These are phyloP conservation scores for Populus nigra DNA, from an alignment of 345 rosid species.

Conservation along the genomic window DNA sequence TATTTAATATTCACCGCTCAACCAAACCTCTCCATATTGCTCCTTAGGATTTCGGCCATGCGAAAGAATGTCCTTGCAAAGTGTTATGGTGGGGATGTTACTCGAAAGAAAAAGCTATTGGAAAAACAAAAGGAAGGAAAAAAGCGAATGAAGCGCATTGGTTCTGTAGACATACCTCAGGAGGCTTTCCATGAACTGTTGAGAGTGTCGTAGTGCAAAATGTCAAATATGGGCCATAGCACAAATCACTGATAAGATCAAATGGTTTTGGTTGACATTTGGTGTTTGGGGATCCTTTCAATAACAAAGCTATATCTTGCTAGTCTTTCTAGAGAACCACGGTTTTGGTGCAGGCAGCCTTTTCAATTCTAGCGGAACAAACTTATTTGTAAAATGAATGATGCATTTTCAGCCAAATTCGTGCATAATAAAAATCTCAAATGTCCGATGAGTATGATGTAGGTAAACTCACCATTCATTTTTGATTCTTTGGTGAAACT, in stretches of 20 bases:
- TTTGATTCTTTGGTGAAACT: no score
- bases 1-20: background rate
- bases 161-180: conserved; percentile 97
- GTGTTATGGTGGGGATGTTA: conserved; percentile 95
- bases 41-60: conserved; percentile 74
- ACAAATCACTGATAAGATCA: conserved; percentile 9
- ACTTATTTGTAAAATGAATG: no score
- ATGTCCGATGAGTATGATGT: no score
- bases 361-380: no score
- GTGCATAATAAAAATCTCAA: no score
- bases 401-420: no score
- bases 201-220: conserved; percentile 63
- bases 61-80: conserved; percentile 96
- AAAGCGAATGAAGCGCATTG: conserved; percentile 93
- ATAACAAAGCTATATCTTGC: no score
- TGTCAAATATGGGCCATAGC: background rate
- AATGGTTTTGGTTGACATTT: background rate
- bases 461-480: no score
- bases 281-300: no score
- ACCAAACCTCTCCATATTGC: conserved; percentile 13
- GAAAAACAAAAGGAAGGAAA: conserved; percentile 99
- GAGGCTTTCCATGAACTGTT: conserved; percentile 89
- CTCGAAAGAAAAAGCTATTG: conserved; percentile 83
- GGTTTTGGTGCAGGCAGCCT: no score
- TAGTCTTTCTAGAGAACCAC: no score